A percentile compares a stretch with the other conserved stretches of the same genome.
phyloP scores from a whole-genome alignment of 129 eudicot genomes.

The Chrysanthemum seticuspe region DNA sequence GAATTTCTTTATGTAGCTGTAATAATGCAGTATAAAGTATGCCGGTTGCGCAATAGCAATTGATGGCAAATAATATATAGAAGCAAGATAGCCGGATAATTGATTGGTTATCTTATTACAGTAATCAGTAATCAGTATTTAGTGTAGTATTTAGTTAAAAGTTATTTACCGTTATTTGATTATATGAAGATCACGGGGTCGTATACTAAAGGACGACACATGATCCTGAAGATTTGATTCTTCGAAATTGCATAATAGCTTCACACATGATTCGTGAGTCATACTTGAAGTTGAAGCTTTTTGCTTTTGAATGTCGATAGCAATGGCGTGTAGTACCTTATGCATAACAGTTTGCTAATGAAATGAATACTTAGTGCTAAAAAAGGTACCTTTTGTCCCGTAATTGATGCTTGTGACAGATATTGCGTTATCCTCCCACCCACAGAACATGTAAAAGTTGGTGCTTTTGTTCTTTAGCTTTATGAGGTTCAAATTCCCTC shows the following conservation, averaged over 20 bases:
- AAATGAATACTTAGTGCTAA: neutral
- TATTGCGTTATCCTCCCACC: constrained; percentile 23
- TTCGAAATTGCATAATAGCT: neutral
- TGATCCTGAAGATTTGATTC: constrained; percentile 1
- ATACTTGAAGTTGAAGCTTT: constrained; percentile 1
- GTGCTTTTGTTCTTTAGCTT: constrained; percentile 35
- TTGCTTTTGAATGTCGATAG: neutral
- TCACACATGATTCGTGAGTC: neutral
- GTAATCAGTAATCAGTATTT: neutral
- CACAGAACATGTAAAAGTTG: constrained; percentile 31
- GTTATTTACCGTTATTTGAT: constrained; percentile 8
- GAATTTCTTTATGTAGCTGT: constrained; percentile 2
- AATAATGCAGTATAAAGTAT: neutral
- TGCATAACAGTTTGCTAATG: constrained; percentile 6
- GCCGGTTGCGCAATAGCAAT: neutral
- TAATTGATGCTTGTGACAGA: constrained; percentile 35
- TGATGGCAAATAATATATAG: neutral
- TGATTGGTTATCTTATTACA: neutral
- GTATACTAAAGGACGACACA: neutral
- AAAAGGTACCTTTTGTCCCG: constrained; percentile 32
- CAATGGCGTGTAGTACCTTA: neutral
- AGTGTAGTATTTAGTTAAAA: constrained; percentile 3
- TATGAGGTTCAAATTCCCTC: constrained; percentile 25
- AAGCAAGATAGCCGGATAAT: neutral
- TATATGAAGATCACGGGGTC: neutral